Conservation (phyloP, 2,329 filamentous ascomycete species). For the Lecanicillium sp. region DNA sequence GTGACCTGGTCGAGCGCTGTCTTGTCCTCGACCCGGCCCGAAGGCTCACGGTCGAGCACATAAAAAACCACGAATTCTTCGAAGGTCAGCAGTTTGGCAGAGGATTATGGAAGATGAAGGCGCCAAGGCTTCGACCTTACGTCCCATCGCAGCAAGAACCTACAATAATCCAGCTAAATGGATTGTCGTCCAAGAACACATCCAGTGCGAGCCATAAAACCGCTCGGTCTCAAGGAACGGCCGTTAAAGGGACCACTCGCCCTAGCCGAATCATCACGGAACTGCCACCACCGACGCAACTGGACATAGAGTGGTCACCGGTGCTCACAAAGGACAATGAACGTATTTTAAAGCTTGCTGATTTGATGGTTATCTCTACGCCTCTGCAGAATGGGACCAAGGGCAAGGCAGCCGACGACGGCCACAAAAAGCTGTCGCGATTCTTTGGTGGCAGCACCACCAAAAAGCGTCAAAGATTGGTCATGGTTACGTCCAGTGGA, state of each 20-base stretch:
- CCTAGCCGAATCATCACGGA: constrained; percentile 86
- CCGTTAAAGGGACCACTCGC: constrained; percentile 42
- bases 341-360: constrained; percentile 87
- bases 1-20: constrained; percentile 82
- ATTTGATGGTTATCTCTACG: constrained; percentile 75
- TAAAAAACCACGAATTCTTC: constrained; percentile 95
- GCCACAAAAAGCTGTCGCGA: constrained; percentile 81
- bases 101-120: constrained; percentile 80
- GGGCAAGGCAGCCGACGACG: constrained; percentile 62
- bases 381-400: constrained; percentile 69
- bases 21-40: constrained; percentile 81
- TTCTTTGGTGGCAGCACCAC: constrained; percentile 89
- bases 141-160: constrained; percentile 69
- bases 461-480: constrained; percentile 87
- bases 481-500: constrained; percentile 90
- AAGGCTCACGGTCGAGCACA: constrained; percentile 86
- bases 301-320: constrained; percentile 98
- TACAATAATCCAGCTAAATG: constrained; percentile 65
- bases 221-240: constrained; percentile 27
- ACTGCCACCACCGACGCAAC: constrained; percentile 87
- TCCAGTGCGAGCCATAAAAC: constrained; percentile 19
- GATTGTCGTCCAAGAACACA: constrained; percentile 24
- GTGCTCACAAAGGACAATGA: constrained; percentile 88
- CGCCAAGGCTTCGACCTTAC: constrained; percentile 79
- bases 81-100: constrained; percentile 79